Evolutionary conservation across 139 green algal species (phyloP).

Genomic region (Asterochloris erici): DNA sequence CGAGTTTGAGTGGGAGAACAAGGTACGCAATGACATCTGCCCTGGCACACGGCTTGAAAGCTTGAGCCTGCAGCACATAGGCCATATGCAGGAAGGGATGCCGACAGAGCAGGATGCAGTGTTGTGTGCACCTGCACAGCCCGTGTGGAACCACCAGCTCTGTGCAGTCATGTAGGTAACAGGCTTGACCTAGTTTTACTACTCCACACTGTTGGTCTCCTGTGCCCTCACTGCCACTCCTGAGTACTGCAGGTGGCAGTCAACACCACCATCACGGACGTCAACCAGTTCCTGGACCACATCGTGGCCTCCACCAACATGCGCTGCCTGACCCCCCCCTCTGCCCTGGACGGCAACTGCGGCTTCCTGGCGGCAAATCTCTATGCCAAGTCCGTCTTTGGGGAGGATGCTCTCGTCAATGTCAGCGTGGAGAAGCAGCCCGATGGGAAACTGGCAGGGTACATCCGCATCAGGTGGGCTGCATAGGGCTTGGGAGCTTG

Average conservation of each 20-base stretch:
- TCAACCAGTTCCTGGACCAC: constrained; percentile 88
- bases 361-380: constrained; percentile 97
- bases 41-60: not conserved
- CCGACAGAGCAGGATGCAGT: too few species aligned
- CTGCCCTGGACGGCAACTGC: constrained; percentile 84
- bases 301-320: constrained; percentile 97
- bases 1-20: constrained; percentile 99
- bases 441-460: constrained; percentile 85
- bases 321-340: constrained; percentile 88
- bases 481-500: not conserved
- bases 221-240: too few species aligned
- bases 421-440: constrained; percentile 89
- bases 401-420: constrained; percentile 98
- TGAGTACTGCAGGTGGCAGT: constrained; percentile 68
- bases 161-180: too few species aligned
- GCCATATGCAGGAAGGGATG: too few species aligned
- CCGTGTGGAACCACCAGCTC: too few species aligned
- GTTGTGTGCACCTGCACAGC: too few species aligned
- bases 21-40: constrained; percentile 50
- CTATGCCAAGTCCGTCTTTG: constrained; percentile 97
- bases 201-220: too few species aligned
- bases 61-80: too few species aligned
- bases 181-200: too few species aligned
- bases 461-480: constrained; percentile 94
- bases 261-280: constrained; percentile 90